Evolutionary conservation across 148 eudicot species (phyloP).

Genomic region (Fagopyrum esculentum): DNA sequence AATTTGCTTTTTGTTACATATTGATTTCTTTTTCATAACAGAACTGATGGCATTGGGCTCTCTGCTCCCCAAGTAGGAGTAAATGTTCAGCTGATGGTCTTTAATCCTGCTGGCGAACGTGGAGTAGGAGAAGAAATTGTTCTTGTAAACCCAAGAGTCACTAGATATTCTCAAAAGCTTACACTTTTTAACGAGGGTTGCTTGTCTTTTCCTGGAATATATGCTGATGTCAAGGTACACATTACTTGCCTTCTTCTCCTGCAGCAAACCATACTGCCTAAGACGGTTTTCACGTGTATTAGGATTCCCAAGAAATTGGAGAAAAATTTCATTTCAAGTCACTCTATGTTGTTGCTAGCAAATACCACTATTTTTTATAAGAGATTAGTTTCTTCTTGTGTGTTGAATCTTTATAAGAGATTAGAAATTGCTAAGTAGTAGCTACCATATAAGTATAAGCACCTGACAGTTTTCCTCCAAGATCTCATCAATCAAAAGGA

Average conservation of each 20-base stretch:
- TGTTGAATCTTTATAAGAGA: no score
- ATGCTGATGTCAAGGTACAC: slow-evolving; percentile 78
- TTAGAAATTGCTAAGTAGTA: no score
- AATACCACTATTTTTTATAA: no score
- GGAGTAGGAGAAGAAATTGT: slow-evolving; percentile 95
- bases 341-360: background rate
- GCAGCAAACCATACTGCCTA: background rate
- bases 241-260: background rate
- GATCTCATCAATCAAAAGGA: background rate
- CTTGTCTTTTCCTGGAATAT: slow-evolving; percentile 80
- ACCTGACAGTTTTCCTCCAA: background rate
- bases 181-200: slow-evolving; percentile 78
- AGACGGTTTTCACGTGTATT: background rate
- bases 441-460: no score
- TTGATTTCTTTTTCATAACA: slow-evolving; percentile 46
- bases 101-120: slow-evolving; percentile 84
- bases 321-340: background rate
- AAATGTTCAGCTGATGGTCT: slow-evolving; percentile 95
- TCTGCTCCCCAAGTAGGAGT: slow-evolving; percentile 98
- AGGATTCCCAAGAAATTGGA: background rate
- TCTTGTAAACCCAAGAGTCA: slow-evolving; percentile 82
- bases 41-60: slow-evolving; percentile 99
- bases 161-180: slow-evolving; percentile 54
- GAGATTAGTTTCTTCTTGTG: no score
- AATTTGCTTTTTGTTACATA: slow-evolving; percentile 20